phyloP scores from a whole-genome alignment of 176 grass and related monocot genomes.

The Eleusine indica region DNA sequence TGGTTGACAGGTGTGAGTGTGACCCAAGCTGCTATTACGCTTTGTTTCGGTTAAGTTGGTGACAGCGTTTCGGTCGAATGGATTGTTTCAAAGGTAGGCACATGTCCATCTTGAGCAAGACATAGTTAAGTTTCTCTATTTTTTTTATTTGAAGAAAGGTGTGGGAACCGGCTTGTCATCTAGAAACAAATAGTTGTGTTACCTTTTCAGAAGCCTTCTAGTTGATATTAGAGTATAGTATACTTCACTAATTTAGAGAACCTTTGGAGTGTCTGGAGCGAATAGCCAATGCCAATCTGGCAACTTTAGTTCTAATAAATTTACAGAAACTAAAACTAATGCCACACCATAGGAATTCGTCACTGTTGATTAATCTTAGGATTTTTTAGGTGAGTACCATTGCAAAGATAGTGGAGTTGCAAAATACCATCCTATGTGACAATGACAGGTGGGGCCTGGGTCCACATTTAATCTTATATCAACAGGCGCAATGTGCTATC shows the following conservation, averaged over 20 bases:
- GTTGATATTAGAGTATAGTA: background rate
- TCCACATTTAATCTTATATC: background rate
- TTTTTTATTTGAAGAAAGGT: background rate
- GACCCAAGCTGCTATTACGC: background rate
- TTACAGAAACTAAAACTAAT: background rate
- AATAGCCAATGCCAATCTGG: background rate
- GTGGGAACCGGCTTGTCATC: background rate
- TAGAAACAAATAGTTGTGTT: background rate
- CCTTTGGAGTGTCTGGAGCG: background rate
- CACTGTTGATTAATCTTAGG: background rate
- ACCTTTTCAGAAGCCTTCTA: background rate
- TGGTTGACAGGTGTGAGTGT: background rate
- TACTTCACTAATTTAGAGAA: background rate
- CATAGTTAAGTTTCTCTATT: background rate
- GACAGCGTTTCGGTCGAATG: background rate
- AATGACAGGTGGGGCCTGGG: too few relatives aligned
- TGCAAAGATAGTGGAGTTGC: too few relatives aligned
- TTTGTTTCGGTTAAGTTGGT: background rate
- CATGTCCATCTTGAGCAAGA: background rate
- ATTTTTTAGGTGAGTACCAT: too few relatives aligned
- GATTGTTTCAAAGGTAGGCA: background rate
- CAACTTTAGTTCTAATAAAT: background rate
- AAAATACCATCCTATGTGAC: too few relatives aligned
- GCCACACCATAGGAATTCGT: background rate
- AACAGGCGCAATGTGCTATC: slow-evolving; percentile 20